Conservation (phyloP, 1,139 yeast genomes). For the Taphrina wiesneri region DNA sequence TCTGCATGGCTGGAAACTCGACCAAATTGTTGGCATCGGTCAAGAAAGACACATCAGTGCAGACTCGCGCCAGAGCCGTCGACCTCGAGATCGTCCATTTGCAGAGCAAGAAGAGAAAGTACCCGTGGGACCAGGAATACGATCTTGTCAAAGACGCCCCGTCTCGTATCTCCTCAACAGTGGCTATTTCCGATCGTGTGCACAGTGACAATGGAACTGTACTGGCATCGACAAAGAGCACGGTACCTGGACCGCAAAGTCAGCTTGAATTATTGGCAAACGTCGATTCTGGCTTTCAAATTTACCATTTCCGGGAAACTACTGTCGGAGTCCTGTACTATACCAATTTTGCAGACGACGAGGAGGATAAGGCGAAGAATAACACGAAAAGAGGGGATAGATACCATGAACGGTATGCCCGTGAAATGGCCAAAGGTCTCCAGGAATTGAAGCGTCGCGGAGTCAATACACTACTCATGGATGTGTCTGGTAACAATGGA, state of each 20-base stretch:
- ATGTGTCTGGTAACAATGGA: constrained; percentile 18
- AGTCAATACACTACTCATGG: constrained; percentile 5
- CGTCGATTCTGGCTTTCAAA: constrained; percentile 14
- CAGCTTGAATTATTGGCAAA: not conserved
- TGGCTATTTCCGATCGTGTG: not conserved
- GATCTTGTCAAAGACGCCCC: constrained; percentile 4
- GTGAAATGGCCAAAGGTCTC: constrained; percentile 8
- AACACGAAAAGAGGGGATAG: not conserved
- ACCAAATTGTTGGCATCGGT: not conserved
- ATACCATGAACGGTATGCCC: not conserved
- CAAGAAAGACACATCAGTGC: not conserved
- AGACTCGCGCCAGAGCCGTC: not conserved
- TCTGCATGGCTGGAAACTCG: constrained; percentile 6
- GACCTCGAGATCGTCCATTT: not conserved
- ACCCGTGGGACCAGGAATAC: constrained; percentile 15
- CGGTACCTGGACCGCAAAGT: not conserved
- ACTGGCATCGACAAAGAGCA: not conserved
- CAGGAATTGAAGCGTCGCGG: constrained; percentile 7
- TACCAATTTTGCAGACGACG: constrained; percentile 11
- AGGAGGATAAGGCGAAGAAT: not conserved
- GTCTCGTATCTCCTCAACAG: not conserved
- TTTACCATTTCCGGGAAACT: constrained; percentile 10
- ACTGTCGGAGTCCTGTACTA: constrained; percentile 17
- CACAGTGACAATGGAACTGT: not conserved
- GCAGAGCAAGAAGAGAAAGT: not conserved